Base-by-base conservation (phyloP, 768 basidiomycete species). In the Tylopilus subfusipes region DNA sequence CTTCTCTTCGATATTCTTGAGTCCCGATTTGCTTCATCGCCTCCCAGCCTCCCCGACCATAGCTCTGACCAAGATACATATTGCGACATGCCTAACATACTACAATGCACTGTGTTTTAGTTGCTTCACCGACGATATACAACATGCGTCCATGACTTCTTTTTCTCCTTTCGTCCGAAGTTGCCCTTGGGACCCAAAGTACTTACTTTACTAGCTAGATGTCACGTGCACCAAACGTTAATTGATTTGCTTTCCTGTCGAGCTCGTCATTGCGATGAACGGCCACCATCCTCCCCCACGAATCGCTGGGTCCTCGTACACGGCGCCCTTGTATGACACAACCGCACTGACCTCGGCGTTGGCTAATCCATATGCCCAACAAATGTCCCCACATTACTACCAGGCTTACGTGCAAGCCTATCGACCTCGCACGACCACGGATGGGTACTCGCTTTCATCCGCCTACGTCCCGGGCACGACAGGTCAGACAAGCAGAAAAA, bases 381-480 rank as follows among this genome's bases (percentile, higher is more conserved):
- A 59, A 45, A 47, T 63, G 43, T 79, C 79, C 36, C 68, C 75
- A 18, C 82, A 84, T 61, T 82, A 84, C 72, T 76, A 77, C 21
- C 82, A 82, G 60, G 82, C 81, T 22, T 82, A 82, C 59, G 53
- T 72, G 57, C 79, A 78, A 58, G 67, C 60, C 42, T 59, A 45
- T 34, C 54, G 57, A 22, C 56, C 69, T 25, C 50, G 58, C 12
- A 67, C 63, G 2, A 72, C 66, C 46, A 29, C 67, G 11, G 67
- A 74, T 46, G 73, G 76, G 38, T 76, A 76, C 52, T 68, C 70
- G 0, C 58, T 72, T 29, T 76, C 78, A 5, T 74, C 76, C 21
- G 68, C 74, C 21, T 75, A 76, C 55, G 55, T 58, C 36, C 68
- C 72, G 4, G 54, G 59, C 39, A 54, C 29, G 22, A 14, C n/a